A percentile compares a stretch with the other conserved stretches of the same genome.
Conservation (phyloP, 1,284 basidiomycete species). For the Trichosporon coremiiforme region DNA sequence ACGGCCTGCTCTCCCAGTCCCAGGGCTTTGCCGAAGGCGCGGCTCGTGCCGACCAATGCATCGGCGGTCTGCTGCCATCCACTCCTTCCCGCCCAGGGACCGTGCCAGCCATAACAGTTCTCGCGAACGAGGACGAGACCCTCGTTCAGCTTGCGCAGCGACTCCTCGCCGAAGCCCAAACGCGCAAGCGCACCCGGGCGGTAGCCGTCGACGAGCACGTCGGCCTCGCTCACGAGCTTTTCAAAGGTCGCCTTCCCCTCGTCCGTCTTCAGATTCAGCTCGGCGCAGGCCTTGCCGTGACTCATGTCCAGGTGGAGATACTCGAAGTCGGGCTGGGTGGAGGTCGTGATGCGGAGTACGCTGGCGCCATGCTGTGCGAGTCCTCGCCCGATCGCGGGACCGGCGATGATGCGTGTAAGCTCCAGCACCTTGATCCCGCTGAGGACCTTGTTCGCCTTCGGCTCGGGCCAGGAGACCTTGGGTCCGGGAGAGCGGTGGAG, state of each 20-base stretch:
- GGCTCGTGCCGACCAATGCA: slow-evolving; percentile 18
- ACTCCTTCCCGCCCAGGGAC: slow-evolving; percentile 24
- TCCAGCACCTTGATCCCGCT: slow-evolving; percentile 30
- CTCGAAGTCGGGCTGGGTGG: slow-evolving; percentile 22
- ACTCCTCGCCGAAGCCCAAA: slow-evolving; percentile 21
- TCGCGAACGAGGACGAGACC: slow-evolving; percentile 23
- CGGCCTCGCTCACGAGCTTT: slow-evolving; percentile 20
- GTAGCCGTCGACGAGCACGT: slow-evolving; percentile 30
- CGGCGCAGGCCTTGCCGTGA: slow-evolving; percentile 26
- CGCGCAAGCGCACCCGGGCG: slow-evolving; percentile 24
- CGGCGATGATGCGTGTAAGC: slow-evolving; percentile 28
- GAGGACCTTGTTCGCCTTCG: slow-evolving; percentile 13
- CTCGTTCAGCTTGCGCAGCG: slow-evolving; percentile 24
- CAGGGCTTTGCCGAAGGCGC: slow-evolving; percentile 16
- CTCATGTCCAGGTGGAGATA: slow-evolving; percentile 23
- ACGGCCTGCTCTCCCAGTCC: slow-evolving; percentile 23
- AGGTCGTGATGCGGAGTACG: slow-evolving; percentile 23
- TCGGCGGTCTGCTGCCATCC: slow-evolving; percentile 31
- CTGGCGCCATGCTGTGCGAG: slow-evolving; percentile 30
- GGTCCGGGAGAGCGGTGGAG: not conserved
- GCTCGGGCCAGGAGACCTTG: slow-evolving; percentile 19
- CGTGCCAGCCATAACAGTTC: slow-evolving; percentile 32
- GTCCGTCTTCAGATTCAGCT: slow-evolving; percentile 23
- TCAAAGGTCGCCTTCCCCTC: slow-evolving; percentile 16
- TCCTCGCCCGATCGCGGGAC: slow-evolving; percentile 21